These are phyloP conservation scores for Spatholobus suberectus DNA, from an alignment of 306 rosid species.

Conservation along the genomic window DNA sequence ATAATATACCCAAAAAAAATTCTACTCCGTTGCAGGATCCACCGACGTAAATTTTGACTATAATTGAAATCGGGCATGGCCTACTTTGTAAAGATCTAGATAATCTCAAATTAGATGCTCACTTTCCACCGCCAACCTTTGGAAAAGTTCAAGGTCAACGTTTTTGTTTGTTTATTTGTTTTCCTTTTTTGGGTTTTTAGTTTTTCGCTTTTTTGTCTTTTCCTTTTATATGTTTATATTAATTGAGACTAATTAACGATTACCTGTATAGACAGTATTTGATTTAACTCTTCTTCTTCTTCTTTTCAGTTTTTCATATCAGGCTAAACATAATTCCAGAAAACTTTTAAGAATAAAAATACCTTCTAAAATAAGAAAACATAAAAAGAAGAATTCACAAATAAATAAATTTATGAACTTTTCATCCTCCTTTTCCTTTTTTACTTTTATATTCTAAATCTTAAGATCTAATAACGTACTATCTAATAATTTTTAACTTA, in stretches of 20 bases:
- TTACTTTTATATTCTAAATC: not conserved
- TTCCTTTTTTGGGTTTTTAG: not conserved
- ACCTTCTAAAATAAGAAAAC: too few species aligned
- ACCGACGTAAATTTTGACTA: not conserved
- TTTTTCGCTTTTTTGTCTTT: not conserved
- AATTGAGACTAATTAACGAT: not conserved
- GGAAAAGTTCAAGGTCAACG: not conserved
- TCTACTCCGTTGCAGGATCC: not conserved
- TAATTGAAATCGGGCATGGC: not conserved
- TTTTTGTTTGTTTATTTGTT: not conserved
- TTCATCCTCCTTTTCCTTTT: too few species aligned
- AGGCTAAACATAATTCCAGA: not conserved
- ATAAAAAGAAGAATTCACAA: not conserved
- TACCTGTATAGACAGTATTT: not conserved
- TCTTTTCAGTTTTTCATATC: not conserved
- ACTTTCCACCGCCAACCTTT: constrained; percentile 3
- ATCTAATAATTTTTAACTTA: not conserved
- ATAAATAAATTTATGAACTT: not conserved
- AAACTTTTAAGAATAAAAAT: too few species aligned
- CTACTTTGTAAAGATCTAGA: not conserved
- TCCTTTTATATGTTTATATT: not conserved
- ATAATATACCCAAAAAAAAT: too few species aligned
- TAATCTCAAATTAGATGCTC: constrained; percentile 4
- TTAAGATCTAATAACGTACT: not conserved
- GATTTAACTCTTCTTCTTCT: not conserved